Conservation (phyloP, 208 protist species). For the Acanthamoeba castellanii region DNA sequence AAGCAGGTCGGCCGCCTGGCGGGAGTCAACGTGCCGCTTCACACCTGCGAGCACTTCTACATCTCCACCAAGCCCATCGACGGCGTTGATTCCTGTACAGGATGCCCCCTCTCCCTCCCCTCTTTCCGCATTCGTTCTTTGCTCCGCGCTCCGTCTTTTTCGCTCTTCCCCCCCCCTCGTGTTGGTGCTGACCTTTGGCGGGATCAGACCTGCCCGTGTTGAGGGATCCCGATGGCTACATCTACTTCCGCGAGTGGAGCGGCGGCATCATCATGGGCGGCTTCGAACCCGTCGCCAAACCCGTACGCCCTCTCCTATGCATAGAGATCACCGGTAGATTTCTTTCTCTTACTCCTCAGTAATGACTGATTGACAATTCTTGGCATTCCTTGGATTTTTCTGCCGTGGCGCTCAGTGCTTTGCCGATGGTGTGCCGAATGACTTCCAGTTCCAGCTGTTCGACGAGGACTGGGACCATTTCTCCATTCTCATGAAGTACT, state of each 20-base stretch:
- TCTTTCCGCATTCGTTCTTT: too few relatives aligned
- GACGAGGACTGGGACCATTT: conserved; percentile 46
- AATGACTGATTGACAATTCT: too few relatives aligned
- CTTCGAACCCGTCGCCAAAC: conserved; percentile 9
- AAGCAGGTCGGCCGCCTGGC: neutral
- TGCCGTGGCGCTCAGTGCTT: too few relatives aligned
- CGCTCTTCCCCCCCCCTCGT: neutral
- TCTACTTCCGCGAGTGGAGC: conserved; percentile 32
- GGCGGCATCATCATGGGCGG: neutral
- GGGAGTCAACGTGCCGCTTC: neutral
- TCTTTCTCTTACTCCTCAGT: too few relatives aligned
- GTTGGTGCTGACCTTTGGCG: neutral
- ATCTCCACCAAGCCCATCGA: neutral
- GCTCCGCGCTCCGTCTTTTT: too few relatives aligned
- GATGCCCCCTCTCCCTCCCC: too few relatives aligned
- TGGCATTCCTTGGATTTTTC: too few relatives aligned
- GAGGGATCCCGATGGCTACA: neutral
- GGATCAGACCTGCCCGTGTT: neutral
- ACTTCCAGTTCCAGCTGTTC: conserved; percentile 32
- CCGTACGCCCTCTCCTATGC: neutral
- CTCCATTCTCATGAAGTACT: neutral
- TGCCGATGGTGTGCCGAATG: neutral
- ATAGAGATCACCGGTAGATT: neutral
- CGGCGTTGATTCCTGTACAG: neutral
- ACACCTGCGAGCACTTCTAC: neutral